Conservation (phyloP, 2,329 filamentous ascomycete species). For the Parasarocladium wereldwijsianum region DNA sequence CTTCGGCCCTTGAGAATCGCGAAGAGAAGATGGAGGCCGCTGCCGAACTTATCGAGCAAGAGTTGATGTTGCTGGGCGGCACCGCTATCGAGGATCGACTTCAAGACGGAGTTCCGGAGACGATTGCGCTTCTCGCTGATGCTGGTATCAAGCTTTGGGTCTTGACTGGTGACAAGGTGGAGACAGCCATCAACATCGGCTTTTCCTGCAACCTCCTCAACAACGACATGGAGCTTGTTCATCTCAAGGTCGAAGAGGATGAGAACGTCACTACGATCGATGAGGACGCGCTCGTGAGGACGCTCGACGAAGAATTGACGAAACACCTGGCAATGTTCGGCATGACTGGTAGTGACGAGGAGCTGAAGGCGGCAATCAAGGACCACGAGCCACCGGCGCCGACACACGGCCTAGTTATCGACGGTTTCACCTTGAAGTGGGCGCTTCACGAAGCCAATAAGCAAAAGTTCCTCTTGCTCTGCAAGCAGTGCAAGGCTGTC, state of each 20-base stretch:
- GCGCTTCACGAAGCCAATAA: constrained; percentile 70
- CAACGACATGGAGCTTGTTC: constrained; percentile 94
- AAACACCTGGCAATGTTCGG: constrained; percentile 58
- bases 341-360: constrained; percentile 72
- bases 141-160: constrained; percentile 99
- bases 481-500: constrained; percentile 93
- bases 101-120: constrained; percentile 92
- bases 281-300: constrained; percentile 35
- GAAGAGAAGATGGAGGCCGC: constrained; percentile 89
- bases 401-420: constrained; percentile 87
- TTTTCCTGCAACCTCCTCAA: constrained; percentile 96
- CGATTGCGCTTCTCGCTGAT: constrained; percentile 77
- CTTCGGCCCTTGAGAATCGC: constrained; percentile 67
- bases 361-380: constrained; percentile 62
- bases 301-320: constrained; percentile 58
- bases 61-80: constrained; percentile 75
- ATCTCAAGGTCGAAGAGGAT: constrained; percentile 73
- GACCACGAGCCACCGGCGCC: constrained; percentile 76
- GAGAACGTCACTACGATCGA: constrained; percentile 29
- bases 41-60: constrained; percentile 79
- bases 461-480: constrained; percentile 87
- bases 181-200: constrained; percentile 98
- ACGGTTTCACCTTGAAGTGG: constrained; percentile 83
- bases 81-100: constrained; percentile 95
- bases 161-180: constrained; percentile 93